Base-by-base conservation (phyloP, 768 basidiomycete species). In the Fomitopsis pulvina region DNA sequence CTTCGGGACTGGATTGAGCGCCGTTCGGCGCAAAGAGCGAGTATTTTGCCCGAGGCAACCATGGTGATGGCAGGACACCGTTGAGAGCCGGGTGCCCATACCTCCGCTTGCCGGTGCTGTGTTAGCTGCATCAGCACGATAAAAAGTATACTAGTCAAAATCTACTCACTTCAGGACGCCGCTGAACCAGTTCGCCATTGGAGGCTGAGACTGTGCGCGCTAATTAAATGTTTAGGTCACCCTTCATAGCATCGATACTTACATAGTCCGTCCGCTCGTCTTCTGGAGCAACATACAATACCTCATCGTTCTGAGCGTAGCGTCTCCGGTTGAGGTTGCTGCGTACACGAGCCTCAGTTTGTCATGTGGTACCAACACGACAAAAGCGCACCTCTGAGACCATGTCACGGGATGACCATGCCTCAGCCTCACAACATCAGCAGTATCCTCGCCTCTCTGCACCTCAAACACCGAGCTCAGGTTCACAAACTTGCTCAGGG, bases 21-120 rank as follows among this genome's bases (percentile, higher is more conserved):
- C 25, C 42, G 47, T 57, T 53, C 14, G 51, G 14, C 29, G 30
- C 47, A 45, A 40, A 41, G 71, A 63, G 47, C 75, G 68, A 26
- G 60, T 92, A 86, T 60, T 84, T 89, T 70, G 89, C 91, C 45
- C 92, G 69, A 1, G 94, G 94, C 2, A 97, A 77, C 95, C 95
- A 98, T 0, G 95, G 94, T 51, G 86, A 82, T 2, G 95, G 95
- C 0, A 98, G 78, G 3, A 88, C 79, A 2, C 95, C 95, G n/a
- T 86, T 91, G 20, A 98, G 75, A 1, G 92, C 95, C 3, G 95
- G 95, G 63, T 97, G 95, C 0, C 90, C 93, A 58, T 97, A 98
- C 37, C 94, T 83, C 44, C 89, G 74, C 65, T 94, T 92, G 9
- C 92, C 92, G n/a, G 93, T 96, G 63, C 90, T 92, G 53, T 28